These are phyloP conservation scores for Pythium biforme DNA, from an alignment of 352 stramenopile species.

Conservation along the genomic window DNA sequence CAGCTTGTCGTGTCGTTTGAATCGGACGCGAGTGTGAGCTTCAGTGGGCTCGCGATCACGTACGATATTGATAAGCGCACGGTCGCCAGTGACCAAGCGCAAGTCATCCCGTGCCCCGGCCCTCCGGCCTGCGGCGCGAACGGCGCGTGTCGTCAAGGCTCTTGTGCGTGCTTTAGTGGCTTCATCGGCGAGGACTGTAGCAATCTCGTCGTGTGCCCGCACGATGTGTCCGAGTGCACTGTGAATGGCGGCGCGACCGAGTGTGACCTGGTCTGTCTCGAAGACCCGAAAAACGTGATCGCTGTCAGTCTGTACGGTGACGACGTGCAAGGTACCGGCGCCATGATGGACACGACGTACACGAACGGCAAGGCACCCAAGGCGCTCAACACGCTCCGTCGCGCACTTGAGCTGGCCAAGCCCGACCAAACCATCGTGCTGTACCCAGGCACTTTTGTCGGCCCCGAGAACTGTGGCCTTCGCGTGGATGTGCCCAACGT, in stretches of 20 bases:
- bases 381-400: conserved; percentile 42
- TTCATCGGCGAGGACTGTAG: conserved; percentile 65
- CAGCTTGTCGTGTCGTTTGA: conserved; percentile 37
- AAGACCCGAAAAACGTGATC: conserved; percentile 34
- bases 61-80: conserved; percentile 34
- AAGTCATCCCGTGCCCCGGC: conserved; percentile 39
- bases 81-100: conserved; percentile 1
- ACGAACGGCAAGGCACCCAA: conserved; percentile 46
- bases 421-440: conserved; percentile 42
- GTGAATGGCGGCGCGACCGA: not conserved
- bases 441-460: conserved; percentile 45
- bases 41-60: conserved; percentile 41
- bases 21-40: conserved; percentile 43
- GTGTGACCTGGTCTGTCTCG: conserved; percentile 47
- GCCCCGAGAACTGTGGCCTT: conserved; percentile 41
- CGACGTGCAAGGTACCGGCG: conserved; percentile 50
- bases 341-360: conserved; percentile 48
- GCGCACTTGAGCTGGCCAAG: conserved; percentile 37
- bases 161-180: conserved; percentile 51
- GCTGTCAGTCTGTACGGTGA: conserved; percentile 50
- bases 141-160: conserved; percentile 42
- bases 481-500: conserved; percentile 25
- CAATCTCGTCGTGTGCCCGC: conserved; percentile 50
- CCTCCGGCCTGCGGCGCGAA: conserved; percentile 43
- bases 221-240: conserved; percentile 33